Conservation (phyloP, 306 rosid genomes). For the Malus sylvestris region DNA sequence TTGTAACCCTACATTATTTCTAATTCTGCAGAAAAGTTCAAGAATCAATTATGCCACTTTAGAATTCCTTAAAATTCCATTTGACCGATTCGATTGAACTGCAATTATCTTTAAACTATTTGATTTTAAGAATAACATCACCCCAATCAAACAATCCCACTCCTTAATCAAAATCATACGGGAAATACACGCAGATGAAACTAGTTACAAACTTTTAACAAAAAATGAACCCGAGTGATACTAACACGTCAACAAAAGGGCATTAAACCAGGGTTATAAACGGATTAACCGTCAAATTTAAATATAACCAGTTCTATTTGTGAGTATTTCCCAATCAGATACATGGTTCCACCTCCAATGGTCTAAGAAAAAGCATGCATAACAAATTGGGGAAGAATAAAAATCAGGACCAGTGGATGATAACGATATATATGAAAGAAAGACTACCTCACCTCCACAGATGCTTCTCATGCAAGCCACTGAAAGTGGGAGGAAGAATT, state of each 20-base stretch:
- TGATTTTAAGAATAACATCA: neutral
- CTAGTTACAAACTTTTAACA: neutral
- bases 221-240: neutral
- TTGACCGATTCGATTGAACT: constrained; percentile 13
- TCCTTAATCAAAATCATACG: neutral
- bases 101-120: neutral
- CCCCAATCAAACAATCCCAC: neutral
- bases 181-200: neutral
- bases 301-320: too few species aligned
- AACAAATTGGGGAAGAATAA: neutral
- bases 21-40: constrained; percentile 7
- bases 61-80: constrained; percentile 13
- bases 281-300: neutral
- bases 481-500: constrained; percentile 53
- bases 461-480: constrained; percentile 43
- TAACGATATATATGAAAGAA: neutral
- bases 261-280: neutral
- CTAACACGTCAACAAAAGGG: neutral
- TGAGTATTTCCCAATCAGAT: neutral
- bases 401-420: neutral
- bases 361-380: neutral
- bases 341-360: constrained; percentile 3
- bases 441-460: constrained; percentile 22
- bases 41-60: constrained; percentile 6
- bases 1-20: neutral